Conservation (phyloP, 1,284 basidiomycete genomes). For the Leccinum solheimii region DNA sequence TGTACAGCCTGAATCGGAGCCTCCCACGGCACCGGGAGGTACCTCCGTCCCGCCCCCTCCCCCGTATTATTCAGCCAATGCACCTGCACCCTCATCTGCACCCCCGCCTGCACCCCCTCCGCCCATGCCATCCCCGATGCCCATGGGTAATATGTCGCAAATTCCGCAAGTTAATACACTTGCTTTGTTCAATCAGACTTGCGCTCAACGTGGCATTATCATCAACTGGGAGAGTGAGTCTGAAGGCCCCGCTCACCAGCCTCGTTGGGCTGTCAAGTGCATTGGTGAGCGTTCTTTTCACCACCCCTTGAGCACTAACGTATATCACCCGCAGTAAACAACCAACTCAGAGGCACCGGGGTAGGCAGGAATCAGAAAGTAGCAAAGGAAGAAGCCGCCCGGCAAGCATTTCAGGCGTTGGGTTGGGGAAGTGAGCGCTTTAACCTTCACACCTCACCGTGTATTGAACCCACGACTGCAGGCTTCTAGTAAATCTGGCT, state of each 20-base stretch:
- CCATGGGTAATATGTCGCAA: background rate
- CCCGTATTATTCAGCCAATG: constrained; percentile 21
- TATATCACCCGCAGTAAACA: constrained; percentile 42
- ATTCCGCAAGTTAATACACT: constrained; percentile 38
- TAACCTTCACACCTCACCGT: background rate
- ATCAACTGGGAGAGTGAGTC: constrained; percentile 46
- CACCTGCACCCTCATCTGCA: constrained; percentile 6
- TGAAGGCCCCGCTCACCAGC: constrained; percentile 51
- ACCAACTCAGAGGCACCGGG: constrained; percentile 43
- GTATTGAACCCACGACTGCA: constrained; percentile 10
- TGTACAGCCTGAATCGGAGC: constrained; percentile 43
- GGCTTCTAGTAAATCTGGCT: constrained; percentile 17
- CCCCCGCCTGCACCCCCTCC: constrained; percentile 17
- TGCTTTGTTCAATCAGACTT: constrained; percentile 54
- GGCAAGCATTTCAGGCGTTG: constrained; percentile 46
- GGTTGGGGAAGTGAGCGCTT: constrained; percentile 44
- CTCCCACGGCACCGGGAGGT: constrained; percentile 35
- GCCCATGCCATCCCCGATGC: constrained; percentile 9
- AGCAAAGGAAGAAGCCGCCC: constrained; percentile 59
- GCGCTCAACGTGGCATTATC: constrained; percentile 40
- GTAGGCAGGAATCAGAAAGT: constrained; percentile 50
- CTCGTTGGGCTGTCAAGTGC: constrained; percentile 55
- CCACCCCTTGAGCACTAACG: background rate
- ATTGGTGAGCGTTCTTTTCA: constrained; percentile 38
- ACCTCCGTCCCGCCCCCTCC: constrained; percentile 22